phyloP scores from a whole-genome alignment of 257 asterid genomes.

The Ilex aquifolium region DNA sequence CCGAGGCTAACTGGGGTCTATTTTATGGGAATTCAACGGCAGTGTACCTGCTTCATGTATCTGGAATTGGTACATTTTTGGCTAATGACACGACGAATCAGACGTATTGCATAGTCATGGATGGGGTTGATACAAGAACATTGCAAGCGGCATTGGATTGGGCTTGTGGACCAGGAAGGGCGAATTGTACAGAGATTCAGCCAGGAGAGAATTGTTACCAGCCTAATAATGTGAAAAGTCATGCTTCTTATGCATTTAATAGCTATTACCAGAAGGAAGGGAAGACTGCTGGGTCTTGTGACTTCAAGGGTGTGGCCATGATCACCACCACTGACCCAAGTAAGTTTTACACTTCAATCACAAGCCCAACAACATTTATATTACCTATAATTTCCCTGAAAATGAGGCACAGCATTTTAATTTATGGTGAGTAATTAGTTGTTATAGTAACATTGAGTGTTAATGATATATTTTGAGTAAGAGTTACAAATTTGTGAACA shows the following conservation, averaged over 20 bases:
- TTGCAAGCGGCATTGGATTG: constrained; percentile 94
- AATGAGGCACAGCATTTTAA: background rate
- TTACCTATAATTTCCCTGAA: too few relatives aligned
- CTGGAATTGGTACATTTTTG: constrained; percentile 87
- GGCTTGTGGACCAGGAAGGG: constrained; percentile 99
- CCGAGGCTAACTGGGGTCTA: constrained; percentile 95
- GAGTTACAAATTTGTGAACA: background rate
- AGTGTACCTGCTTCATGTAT: constrained; percentile 86
- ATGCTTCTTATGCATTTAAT: constrained; percentile 89
- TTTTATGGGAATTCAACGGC: constrained; percentile 82
- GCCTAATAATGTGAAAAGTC: constrained; percentile 81
- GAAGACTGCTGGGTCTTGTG: constrained; percentile 67
- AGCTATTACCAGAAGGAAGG: constrained; percentile 91
- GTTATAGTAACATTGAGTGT: background rate
- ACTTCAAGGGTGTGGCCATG: constrained; percentile 95
- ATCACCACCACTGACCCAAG: constrained; percentile 98
- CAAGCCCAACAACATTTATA: background rate
- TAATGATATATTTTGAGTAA: background rate
- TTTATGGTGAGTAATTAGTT: background rate
- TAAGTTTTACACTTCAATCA: constrained; percentile 29
- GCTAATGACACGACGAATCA: constrained; percentile 88
- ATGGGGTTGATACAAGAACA: constrained; percentile 59
- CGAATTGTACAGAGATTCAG: constrained; percentile 92
- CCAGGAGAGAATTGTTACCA: constrained; percentile 91
- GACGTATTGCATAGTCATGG: constrained; percentile 74